Evolutionary conservation across 2,329 filamentous ascomycete species (phyloP), one percentile per base, ranked within the genome.

Genomic region (Fusarium chlamydosporum): DNA sequence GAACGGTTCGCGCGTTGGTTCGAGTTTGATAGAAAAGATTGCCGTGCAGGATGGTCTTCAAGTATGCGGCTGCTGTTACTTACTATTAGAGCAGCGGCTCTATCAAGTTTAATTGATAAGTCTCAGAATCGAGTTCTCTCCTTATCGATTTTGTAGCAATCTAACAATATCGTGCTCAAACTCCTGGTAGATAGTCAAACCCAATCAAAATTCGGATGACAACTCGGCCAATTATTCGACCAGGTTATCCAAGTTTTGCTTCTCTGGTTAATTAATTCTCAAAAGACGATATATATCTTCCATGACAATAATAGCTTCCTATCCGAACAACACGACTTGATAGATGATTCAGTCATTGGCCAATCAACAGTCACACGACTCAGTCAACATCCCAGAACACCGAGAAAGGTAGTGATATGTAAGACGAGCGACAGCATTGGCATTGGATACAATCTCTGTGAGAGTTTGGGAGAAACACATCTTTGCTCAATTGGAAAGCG

Each of bases 401-500:
- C n/a, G 31, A 40, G 29, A 16, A 20, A 37, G 27, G 46, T 26
- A 61, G 27, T 27, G 29, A 41, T 45, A 27, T 37, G 35, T 41
- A 41, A 47, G 57, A 42, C 12, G 35, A 41, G 31, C n/a, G 13
- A 41, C 26, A 8, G 26, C 23, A 35, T 27, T 38, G 13, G 37
- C 26, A 20, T 23, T 23, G 23, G 23, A 23, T 31, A 29, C 23
- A 61, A 20, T 26, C 9, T 45, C 23, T n/a, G 20, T 37, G 23
- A 51, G 34, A 48, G 31, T 54, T 42, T 34, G 18, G 4, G 27
- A 37, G 35, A 60, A 34, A 29, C 33, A 45, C 23, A 42, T 53
- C 26, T 34, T 53, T 58, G 23, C 27, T 62, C 55, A 43, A 47
- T 37, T 54, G 26, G 38, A 57, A 41, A 55, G 48, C 34, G 56